Conservation (phyloP, 768 basidiomycete genomes). For the Gyrodon lividus region DNA sequence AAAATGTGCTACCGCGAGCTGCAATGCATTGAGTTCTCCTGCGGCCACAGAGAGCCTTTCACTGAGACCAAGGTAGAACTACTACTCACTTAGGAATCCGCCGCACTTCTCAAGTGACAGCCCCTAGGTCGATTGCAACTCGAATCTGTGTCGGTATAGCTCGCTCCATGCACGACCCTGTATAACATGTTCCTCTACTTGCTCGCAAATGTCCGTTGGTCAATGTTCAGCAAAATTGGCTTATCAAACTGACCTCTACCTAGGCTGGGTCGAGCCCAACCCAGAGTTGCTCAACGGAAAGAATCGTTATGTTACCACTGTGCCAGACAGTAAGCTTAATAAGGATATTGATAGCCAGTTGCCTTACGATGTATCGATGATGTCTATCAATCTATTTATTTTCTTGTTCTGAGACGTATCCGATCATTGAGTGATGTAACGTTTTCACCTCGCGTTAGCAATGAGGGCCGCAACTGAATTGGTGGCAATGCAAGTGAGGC, state of each 20-base stretch:
- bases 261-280: constrained; percentile 25
- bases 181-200: constrained; percentile 37
- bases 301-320: constrained; percentile 24
- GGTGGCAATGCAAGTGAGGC: constrained; percentile 5
- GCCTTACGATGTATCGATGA: constrained; percentile 14
- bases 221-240: neutral
- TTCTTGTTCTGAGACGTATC: constrained; percentile 1
- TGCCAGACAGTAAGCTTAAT: constrained; percentile 9
- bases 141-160: constrained; percentile 44
- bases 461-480: constrained; percentile 20
- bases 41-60: constrained; percentile 37
- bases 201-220: constrained; percentile 38
- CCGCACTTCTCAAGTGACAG: constrained; percentile 14
- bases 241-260: constrained; percentile 15
- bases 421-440: constrained; percentile 14
- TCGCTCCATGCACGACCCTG: constrained; percentile 35
- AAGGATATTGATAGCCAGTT: neutral
- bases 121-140: constrained; percentile 43
- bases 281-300: constrained; percentile 17
- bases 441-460: constrained; percentile 21
- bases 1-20: constrained; percentile 46
- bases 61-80: constrained; percentile 30
- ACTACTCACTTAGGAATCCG: constrained; percentile 25
- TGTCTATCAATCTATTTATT: constrained; percentile 20
- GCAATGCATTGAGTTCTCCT: constrained; percentile 36